These are phyloP conservation scores for Cicer pinnatifidum DNA, from an alignment of 306 rosid species.

Conservation along the genomic window DNA sequence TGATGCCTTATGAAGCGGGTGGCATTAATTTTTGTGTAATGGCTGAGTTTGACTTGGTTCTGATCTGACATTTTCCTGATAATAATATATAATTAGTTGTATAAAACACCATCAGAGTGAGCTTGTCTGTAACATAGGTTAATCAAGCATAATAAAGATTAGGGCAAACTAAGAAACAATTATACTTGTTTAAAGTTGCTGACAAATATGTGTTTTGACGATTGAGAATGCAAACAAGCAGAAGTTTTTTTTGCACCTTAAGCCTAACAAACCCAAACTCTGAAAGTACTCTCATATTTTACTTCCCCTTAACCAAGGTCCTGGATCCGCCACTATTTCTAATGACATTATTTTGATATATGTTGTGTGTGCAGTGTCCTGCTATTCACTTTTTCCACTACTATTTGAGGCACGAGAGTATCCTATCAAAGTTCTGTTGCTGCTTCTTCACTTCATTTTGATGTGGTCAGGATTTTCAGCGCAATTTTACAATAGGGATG, in stretches of 20 bases:
- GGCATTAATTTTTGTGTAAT: neutral
- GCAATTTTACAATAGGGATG: slow-evolving; percentile 50
- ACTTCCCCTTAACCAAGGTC: no score
- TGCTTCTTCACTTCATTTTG: slow-evolving; percentile 67
- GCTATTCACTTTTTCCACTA: slow-evolving; percentile 85
- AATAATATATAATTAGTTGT: neutral
- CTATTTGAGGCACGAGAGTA: slow-evolving; percentile 83
- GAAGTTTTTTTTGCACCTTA: slow-evolving; percentile 15
- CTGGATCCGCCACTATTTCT: neutral
- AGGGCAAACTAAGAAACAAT: slow-evolving; percentile 9
- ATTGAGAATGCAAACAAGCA: slow-evolving; percentile 15
- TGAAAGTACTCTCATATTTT: no score
- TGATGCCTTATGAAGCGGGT: neutral
- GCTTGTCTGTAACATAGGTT: neutral
- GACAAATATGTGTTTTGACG: slow-evolving; percentile 7
- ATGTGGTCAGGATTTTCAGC: slow-evolving; percentile 82
- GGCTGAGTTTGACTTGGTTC: neutral
- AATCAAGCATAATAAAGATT: slow-evolving; percentile 2
- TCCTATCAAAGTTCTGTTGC: slow-evolving; percentile 73
- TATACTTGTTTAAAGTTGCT: neutral
- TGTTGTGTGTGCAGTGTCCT: slow-evolving; percentile 65
- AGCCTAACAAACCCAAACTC: no score
- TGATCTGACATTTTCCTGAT: neutral
- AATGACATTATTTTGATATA: slow-evolving; percentile 6
- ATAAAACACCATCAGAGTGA: neutral